Base-by-base conservation (phyloP, 225 moss, liverwort and hornwort genomes). In the Straminergon stramineum region DNA sequence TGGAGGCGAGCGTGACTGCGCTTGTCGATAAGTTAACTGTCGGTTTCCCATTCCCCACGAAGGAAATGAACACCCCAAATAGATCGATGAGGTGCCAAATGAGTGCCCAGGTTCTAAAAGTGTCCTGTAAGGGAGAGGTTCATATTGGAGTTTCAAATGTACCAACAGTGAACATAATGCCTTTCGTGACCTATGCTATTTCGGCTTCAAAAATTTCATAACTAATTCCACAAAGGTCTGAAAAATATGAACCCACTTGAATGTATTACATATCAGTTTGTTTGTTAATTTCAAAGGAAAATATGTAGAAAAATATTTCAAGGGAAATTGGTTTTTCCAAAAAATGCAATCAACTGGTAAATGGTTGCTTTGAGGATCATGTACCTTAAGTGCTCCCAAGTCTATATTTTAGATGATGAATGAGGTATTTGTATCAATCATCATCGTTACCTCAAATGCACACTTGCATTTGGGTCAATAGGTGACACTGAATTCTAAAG, bases 241-340 rank as follows among this genome's bases (percentile, higher is more conserved):
- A 19, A 75, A 75, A 22, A 30, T 22, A 76, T 3, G 22, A 76
- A 53, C 53, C 34, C 21, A 22, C 1, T 22, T 34, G 8, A 8
- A 0, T 48, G 48, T 48, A 48, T 13, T 13, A 51, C 12, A 37
- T 68, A 35, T 48, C 9, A 48, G 48, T 48, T 48, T 48, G 9
- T 8, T 6, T 6, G 9, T 48, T 48, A 9, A 14, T 43, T 41
- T 73, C 6, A 48, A 27, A 16, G 43, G 3, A 41, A 43, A 43
- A 43, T 6, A 3, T 43, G 17, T 43, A 73, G 16, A 71, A 73
- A 39, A 13, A 24, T 70, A 70, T 16, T 73, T 43, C 16, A 43
- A 73, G 2, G 2, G 16, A 73, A 1, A 43, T 28, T 28, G 1
- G 3, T 27, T 43, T 16, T 1, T 9, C 1, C 3, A 0, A 2